Evolutionary conservation across 805 yeast genomes (phyloP).

Genomic region (Metschnikowia peoriensis): DNA sequence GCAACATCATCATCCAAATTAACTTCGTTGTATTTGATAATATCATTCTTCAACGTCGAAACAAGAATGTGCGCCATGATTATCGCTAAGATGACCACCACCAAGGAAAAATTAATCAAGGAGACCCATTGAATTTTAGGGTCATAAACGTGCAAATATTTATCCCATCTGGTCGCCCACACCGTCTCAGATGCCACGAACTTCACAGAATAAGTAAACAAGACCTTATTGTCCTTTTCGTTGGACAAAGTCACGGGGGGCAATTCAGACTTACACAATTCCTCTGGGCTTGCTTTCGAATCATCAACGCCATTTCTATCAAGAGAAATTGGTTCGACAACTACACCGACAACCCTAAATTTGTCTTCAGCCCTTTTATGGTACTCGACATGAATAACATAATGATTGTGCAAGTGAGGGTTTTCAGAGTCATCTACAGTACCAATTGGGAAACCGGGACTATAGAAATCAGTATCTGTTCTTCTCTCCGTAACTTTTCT

Average conservation of each 20-base stretch:
- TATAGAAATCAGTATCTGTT: slow-evolving; percentile 63
- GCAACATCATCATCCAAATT: slow-evolving; percentile 83
- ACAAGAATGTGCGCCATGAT: slow-evolving; percentile 77
- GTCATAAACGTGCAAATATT: slow-evolving; percentile 85
- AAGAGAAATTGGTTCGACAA: slow-evolving; percentile 66
- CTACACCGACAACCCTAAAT: slow-evolving; percentile 88
- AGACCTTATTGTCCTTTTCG: slow-evolving; percentile 49
- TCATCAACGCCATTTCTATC: slow-evolving; percentile 28
- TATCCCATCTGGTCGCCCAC: slow-evolving; percentile 99
- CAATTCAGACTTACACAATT: slow-evolving; percentile 31
- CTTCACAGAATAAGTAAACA: slow-evolving; percentile 78
- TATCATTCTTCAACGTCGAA: slow-evolving; percentile 80
- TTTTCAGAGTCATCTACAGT: slow-evolving; percentile 52
- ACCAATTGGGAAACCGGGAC: slow-evolving; percentile 82
- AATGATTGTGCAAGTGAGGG: slow-evolving; percentile 78
- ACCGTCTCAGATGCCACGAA: slow-evolving; percentile 69
- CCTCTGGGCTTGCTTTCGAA: slow-evolving; percentile 22
- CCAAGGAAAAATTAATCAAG: slow-evolving; percentile 76
- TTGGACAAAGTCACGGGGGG: slow-evolving; percentile 49
- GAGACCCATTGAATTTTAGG: slow-evolving; percentile 97
- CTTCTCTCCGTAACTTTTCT: slow-evolving; percentile 53
- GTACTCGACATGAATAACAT: slow-evolving; percentile 74
- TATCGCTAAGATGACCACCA: slow-evolving; percentile 72
- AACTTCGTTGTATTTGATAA: slow-evolving; percentile 83
- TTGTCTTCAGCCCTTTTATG: slow-evolving; percentile 67